Percentiles rank a stretch among this genome's conserved stretches.
Conservation (phyloP, 257 asterid genomes). For the Lithospermum erythrorhizon region DNA sequence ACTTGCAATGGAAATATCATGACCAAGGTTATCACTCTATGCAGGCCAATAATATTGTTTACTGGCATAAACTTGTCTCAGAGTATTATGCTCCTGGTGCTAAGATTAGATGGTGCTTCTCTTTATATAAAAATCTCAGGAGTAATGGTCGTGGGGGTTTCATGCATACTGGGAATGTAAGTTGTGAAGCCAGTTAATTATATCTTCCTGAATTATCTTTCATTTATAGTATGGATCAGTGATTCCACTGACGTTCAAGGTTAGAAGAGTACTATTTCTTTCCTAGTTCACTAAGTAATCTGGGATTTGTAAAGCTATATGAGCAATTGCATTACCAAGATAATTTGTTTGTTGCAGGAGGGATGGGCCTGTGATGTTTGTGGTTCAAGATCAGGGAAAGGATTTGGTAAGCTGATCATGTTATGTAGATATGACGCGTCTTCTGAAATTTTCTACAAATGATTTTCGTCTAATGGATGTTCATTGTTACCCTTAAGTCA, state of each 20-base stretch:
- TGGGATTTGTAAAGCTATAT: not conserved
- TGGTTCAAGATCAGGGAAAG: slow-evolving; percentile 42
- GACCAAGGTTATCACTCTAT: not conserved
- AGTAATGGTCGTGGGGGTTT: slow-evolving; percentile 25
- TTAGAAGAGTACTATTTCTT: not conserved
- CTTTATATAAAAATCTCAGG: slow-evolving; percentile 30
- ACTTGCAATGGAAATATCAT: not conserved
- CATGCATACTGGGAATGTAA: slow-evolving; percentile 32
- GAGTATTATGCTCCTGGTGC: slow-evolving; percentile 48
- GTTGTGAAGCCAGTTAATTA: slow-evolving; percentile 5
- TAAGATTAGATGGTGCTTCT: slow-evolving; percentile 56
- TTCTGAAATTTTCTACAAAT: not conserved
- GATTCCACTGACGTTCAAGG: not conserved
- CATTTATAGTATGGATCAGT: not conserved
- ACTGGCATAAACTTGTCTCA: slow-evolving; percentile 47
- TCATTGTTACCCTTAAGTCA: not conserved
- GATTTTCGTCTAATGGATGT: not conserved
- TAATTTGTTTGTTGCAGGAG: slow-evolving; percentile 32
- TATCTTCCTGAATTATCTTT: not conserved
- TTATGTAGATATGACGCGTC: not conserved
- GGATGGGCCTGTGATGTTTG: slow-evolving; percentile 45
- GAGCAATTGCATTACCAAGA: not conserved
- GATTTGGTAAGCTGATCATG: slow-evolving; percentile 37
- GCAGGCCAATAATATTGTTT: slow-evolving; percentile 38
- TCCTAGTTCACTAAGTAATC: not conserved